These are phyloP conservation scores for Metschnikowia hibisci DNA, from an alignment of 805 yeast genomes.

Conservation along the genomic window DNA sequence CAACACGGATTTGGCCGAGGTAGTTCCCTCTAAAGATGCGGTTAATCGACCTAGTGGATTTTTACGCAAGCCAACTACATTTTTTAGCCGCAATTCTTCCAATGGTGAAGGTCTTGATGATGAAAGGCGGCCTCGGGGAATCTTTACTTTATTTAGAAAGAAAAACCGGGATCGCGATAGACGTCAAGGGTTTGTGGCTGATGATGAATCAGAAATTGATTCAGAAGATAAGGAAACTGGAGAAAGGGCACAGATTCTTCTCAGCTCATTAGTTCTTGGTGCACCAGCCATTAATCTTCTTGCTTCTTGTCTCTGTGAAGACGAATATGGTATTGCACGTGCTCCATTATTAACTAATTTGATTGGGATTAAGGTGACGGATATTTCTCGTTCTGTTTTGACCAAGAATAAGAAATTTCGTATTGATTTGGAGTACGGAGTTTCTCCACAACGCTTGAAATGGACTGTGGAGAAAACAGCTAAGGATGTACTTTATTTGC, in stretches of 20 bases:
- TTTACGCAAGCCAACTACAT: slow-evolving; percentile 13
- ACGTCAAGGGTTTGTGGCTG: slow-evolving; percentile 15
- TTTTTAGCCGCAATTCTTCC: slow-evolving; percentile 12
- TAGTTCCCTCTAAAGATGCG: background rate
- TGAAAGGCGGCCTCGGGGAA: slow-evolving; percentile 17
- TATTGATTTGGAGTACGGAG: slow-evolving; percentile 85
- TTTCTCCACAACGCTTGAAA: slow-evolving; percentile 68
- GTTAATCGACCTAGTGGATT: background rate
- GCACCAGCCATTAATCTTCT: slow-evolving; percentile 71
- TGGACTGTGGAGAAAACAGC: slow-evolving; percentile 78
- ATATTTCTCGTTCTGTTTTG: slow-evolving; percentile 38
- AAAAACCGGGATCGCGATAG: slow-evolving; percentile 24
- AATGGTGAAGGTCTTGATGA: slow-evolving; percentile 8
- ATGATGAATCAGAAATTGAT: slow-evolving; percentile 16
- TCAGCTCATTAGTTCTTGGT: slow-evolving; percentile 53
- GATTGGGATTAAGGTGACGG: slow-evolving; percentile 60
- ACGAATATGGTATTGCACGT: slow-evolving; percentile 70
- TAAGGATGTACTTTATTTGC: slow-evolving; percentile 68
- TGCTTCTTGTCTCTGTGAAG: slow-evolving; percentile 70
- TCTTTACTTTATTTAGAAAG: slow-evolving; percentile 25
- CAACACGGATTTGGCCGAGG: slow-evolving; percentile 1
- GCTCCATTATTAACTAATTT: slow-evolving; percentile 80
- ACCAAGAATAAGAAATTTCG: slow-evolving; percentile 47
- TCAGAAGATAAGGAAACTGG: slow-evolving; percentile 30
- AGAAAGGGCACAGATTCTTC: slow-evolving; percentile 33